These are phyloP conservation scores for Acacia melanoxylon DNA, from an alignment of 306 rosid species.

Conservation along the genomic window DNA sequence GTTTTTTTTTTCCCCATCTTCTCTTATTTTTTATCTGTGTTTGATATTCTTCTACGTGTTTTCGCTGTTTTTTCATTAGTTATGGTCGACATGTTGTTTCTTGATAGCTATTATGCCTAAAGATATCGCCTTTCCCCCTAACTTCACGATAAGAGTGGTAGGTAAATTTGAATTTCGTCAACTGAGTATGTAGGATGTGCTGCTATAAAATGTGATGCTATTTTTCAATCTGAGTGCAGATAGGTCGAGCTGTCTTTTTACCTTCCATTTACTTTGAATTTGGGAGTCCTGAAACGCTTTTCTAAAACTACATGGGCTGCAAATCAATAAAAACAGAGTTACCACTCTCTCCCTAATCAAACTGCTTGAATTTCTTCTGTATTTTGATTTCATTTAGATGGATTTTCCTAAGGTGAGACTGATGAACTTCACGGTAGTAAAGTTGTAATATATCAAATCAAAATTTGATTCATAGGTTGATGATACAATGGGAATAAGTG, in stretches of 20 bases:
- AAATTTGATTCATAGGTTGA: constrained; percentile 49
- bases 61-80: neutral
- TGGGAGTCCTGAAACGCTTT: neutral
- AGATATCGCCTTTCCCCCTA: neutral
- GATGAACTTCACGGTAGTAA: constrained; percentile 3
- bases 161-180: constrained; percentile 19
- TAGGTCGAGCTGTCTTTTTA: neutral
- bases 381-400: neutral
- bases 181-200: neutral
- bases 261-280: constrained; percentile 27
- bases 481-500: constrained; percentile 53
- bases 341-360: neutral
- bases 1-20: neutral
- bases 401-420: neutral
- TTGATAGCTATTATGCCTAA: neutral
- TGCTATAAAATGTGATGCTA: neutral
- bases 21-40: neutral
- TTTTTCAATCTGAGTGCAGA: constrained; percentile 6
- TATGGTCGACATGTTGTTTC: neutral
- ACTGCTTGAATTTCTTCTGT: constrained; percentile 6
- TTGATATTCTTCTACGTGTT: neutral
- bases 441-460: constrained; percentile 9
- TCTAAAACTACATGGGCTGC: neutral
- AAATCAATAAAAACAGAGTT: neutral
- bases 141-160: neutral